Base-by-base conservation (phyloP, 2,329 filamentous ascomycete genomes). In the Verticillium albo-atrum region DNA sequence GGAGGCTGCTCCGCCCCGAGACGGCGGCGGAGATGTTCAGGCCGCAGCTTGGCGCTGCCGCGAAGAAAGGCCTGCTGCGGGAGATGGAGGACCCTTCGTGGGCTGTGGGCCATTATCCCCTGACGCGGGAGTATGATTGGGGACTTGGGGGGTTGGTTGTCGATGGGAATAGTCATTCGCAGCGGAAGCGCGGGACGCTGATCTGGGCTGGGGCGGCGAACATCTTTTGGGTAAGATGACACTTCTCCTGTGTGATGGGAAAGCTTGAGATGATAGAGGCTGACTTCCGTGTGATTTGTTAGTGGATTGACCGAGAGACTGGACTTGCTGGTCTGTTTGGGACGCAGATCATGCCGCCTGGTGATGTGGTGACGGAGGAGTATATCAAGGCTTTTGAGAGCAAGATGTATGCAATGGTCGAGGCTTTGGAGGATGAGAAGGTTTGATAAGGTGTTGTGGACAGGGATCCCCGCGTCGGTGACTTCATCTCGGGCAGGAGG, bases 171-270 rank as follows among this genome's bases (percentile, higher is more conserved):
- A 67, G 70, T 42, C 72, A 72, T 3, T 68, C 66, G 4, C 67
- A 74, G 58, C 70, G 78, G 55, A 75, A 68, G 61, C 70, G 68
- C 30, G 75, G 74, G 1, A 74, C 74, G 3, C 30, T 81, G 61
- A 67, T 68, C 5, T 82, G 79, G 79, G 70, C 73, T 52, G 79
- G 79, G 0, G 72, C 77, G 60, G 70, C 75, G 12, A 82, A 82
- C 65, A 62, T 78, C 4, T 72, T 74, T 20, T 83, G 79, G 80
- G 74, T 76, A 62, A 65, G 78, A n/a, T 67, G 71, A 74, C 66
- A 62, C 28, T 57, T 30, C 58, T 34, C 51, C n/a, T n/a, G n/a
- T n/a, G n/a, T n/a, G n/a, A n/a, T n/a, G n/a, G n/a, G n/a, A n/a
- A n/a, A n/a, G n/a, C n/a, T n/a, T n/a, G n/a, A n/a, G n/a, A n/a